Conservation (phyloP, 441 rosid genomes). For the Populus hybrid region DNA sequence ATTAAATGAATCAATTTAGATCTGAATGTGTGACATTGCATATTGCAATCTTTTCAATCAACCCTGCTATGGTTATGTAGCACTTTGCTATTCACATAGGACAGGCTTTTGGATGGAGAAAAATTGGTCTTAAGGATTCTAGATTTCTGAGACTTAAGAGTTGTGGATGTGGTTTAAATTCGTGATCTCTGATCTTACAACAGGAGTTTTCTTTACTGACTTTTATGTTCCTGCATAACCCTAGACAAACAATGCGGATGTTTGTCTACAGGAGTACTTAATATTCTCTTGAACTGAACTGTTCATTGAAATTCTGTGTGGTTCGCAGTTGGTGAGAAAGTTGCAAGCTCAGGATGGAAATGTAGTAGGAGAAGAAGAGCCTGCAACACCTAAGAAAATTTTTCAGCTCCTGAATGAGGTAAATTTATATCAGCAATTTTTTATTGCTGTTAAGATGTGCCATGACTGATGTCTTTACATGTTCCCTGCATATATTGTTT, state of each 20-base stretch:
- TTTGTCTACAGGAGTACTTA: neutral
- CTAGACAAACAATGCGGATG: neutral
- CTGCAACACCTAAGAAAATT: constrained; percentile 68
- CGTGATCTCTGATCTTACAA: neutral
- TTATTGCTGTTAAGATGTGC: neutral
- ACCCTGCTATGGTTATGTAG: neutral
- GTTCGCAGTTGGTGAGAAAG: constrained; percentile 62
- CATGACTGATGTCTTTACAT: neutral
- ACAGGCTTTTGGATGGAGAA: neutral
- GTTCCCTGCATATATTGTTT: neutral
- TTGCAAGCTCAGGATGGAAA: constrained; percentile 82
- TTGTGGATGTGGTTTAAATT: neutral
- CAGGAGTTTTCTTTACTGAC: neutral
- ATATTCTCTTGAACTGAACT: constrained; percentile 3
- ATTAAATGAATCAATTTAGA: neutral
- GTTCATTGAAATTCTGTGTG: constrained; percentile 1
- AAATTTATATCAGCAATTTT: neutral
- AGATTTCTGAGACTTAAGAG: constrained; percentile 4
- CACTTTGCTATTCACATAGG: neutral
- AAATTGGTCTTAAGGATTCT: neutral
- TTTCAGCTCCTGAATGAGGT: constrained; percentile 91
- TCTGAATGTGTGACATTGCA: neutral
- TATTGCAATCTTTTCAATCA: neutral
- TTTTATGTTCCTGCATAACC: neutral
- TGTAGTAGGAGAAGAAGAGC: constrained; percentile 75